Conservation (phyloP, 2,329 filamentous ascomycete species). For the Furcasterigmium furcatum region DNA sequence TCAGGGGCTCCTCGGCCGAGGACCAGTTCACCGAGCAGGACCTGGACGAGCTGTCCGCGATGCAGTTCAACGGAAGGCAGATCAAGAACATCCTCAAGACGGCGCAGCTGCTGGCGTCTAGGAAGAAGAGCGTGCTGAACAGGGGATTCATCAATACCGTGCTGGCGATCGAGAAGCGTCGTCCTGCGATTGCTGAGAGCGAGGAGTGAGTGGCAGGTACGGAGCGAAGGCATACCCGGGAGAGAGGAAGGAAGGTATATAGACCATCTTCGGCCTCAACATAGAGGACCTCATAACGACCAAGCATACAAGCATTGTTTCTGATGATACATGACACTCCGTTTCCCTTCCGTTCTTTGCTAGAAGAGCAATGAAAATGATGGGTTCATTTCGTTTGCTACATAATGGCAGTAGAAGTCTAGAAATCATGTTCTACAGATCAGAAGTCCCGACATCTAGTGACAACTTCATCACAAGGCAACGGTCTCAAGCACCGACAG, state of each 20-base stretch:
- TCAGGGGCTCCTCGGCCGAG: constrained; percentile 23
- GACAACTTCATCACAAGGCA: background rate
- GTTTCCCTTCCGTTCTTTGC: too few relatives aligned
- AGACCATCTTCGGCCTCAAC: too few relatives aligned
- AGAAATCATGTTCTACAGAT: background rate
- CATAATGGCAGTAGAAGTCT: too few relatives aligned
- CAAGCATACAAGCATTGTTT: background rate
- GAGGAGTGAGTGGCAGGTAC: background rate
- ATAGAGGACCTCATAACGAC: background rate
- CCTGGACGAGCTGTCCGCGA: constrained; percentile 28
- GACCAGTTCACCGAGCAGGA: constrained; percentile 21
- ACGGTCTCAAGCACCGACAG: background rate
- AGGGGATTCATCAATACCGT: constrained; percentile 11
- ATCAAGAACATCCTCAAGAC: constrained; percentile 45
- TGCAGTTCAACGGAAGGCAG: constrained; percentile 42
- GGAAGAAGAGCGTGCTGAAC: constrained; percentile 18
- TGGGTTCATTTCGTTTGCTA: background rate
- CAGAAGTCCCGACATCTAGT: background rate
- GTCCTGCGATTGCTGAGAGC: too few relatives aligned
- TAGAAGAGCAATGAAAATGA: background rate
- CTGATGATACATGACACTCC: too few relatives aligned
- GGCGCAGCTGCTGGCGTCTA: constrained; percentile 65
- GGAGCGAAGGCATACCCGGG: too few relatives aligned
- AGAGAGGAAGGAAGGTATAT: too few relatives aligned
- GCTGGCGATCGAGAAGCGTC: constrained; percentile 2